Evolutionary conservation across 2,329 filamentous ascomycete genomes (phyloP), one percentile per base, ranked within the genome.

Genomic region (Diaporthe citri): DNA sequence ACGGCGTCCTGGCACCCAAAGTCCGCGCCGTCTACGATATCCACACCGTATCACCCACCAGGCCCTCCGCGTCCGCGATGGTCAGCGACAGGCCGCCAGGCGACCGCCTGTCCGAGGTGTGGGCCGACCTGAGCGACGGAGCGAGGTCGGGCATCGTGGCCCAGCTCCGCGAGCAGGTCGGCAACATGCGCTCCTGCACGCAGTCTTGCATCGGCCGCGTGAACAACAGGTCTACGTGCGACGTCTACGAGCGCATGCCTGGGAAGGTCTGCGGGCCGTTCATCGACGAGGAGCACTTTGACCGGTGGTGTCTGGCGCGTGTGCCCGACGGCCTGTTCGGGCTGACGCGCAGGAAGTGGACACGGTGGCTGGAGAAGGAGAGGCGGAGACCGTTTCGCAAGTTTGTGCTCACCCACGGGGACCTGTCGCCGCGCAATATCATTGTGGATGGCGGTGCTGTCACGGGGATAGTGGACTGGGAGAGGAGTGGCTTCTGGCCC

Each of bases 391-490:
- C 59, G 3, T 25, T 41, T 10, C n/a, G 46, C 1, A 56, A 25
- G 10, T 66, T 73, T 17, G 71, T 73, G 48, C 64, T 73, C 25
- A 73, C 71, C 2, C 71, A 73, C 20, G 71, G 71, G 1, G 56
- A 73, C 20, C 48, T 73, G 20, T 55, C 71, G 39, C 66, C 74
- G 31, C 55, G 74, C 1, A 76, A 77, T n/a, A 76, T 77, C 67
- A 51, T 76, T 22, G 71, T 72, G 17, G 55, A 74, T 9, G 60
- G 46, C 15, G 52, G 60, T 20, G 46, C 59, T 4, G 46, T 77
- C 15, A 76, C 71, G 41, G 76, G 76, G 1, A 76, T 77, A n/a
- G 60, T 77, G 4, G 74, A 74, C 72, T 77, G 76, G 76, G 76
- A 73, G 15, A 64, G 51, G 46, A 74, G 76, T 39, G 76, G 76